Percentiles rank a stretch among this genome's conserved stretches.
These are phyloP conservation scores for Rosa chinensis DNA, from an alignment of 306 rosid species.

Conservation along the genomic window DNA sequence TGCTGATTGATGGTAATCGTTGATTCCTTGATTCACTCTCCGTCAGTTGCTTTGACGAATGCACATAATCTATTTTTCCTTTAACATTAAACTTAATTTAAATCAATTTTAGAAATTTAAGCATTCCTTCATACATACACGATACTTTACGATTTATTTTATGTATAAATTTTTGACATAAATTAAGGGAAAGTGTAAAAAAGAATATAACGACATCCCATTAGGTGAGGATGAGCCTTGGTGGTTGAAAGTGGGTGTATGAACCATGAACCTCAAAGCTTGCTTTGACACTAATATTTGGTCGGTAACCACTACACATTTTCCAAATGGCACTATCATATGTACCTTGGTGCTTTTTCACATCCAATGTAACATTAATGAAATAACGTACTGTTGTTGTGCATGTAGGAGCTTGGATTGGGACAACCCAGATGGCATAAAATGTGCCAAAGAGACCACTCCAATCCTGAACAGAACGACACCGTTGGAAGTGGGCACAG, in stretches of 20 bases:
- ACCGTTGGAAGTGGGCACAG: constrained; percentile 72
- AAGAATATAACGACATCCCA: neutral
- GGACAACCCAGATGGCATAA: constrained; percentile 83
- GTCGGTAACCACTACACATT: constrained; percentile 25
- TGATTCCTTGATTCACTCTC: too few relatives aligned
- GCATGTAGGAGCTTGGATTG: constrained; percentile 74
- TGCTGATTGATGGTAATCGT: too few relatives aligned
- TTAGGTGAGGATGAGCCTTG: constrained; percentile 13
- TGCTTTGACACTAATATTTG: neutral
- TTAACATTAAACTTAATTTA: too few relatives aligned
- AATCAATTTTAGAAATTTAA: too few relatives aligned
- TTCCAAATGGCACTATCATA: neutral
- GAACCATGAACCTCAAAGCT: neutral
- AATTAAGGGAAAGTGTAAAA: neutral
- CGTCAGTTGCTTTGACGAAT: too few relatives aligned
- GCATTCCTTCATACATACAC: too few relatives aligned
- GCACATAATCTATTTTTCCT: too few relatives aligned
- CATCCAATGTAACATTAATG: neutral
- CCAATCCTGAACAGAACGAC: constrained; percentile 56
- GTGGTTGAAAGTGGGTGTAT: constrained; percentile 15
- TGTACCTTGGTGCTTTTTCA: neutral
- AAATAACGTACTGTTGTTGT: neutral
- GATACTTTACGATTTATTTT: too few relatives aligned
- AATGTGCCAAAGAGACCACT: constrained; percentile 81
- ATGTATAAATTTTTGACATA: neutral